Evolutionary conservation across 2,329 filamentous ascomycete genomes (phyloP).

Genomic region (Cladosporium velox): DNA sequence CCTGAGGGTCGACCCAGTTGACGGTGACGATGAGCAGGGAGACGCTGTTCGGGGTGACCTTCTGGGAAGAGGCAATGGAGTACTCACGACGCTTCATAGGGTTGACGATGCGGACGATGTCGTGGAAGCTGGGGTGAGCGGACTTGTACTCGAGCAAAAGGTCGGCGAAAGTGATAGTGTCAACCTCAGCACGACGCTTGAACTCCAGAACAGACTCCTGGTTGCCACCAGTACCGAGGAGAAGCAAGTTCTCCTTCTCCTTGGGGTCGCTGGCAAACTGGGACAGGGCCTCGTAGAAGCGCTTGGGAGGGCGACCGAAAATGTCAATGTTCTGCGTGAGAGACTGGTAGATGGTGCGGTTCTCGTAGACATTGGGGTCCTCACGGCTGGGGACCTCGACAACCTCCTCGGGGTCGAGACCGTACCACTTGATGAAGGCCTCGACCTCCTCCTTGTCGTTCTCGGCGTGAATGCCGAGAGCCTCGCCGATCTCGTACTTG

Average conservation of each 20-base stretch:
- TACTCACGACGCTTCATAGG: conserved; percentile 97
- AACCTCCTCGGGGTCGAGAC: conserved; percentile 76
- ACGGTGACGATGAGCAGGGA: conserved; percentile 97
- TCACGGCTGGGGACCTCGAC: conserved; percentile 92
- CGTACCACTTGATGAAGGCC: conserved; percentile 88
- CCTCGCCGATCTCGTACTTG: conserved; percentile 96
- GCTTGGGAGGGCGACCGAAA: conserved; percentile 93
- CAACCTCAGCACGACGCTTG: conserved; percentile 87
- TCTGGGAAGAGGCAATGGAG: conserved; percentile 97
- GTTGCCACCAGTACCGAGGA: conserved; percentile 63
- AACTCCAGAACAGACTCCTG: conserved; percentile 84
- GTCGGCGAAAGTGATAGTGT: conserved; percentile 89
- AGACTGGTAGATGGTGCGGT: conserved; percentile 89
- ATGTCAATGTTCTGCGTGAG: conserved; percentile 93
- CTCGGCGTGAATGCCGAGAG: conserved; percentile 92
- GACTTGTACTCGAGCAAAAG: conserved; percentile 86
- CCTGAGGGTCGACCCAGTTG: conserved; percentile 86
- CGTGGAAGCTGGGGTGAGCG: conserved; percentile 83
- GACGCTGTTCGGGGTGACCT: conserved; percentile 86
- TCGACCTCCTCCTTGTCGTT: conserved; percentile 79
- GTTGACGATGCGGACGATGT: conserved; percentile 81
- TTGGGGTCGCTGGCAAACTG: conserved; percentile 80
- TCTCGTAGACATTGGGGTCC: conserved; percentile 71
- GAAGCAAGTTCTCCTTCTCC: conserved; percentile 77
- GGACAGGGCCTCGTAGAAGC: conserved; percentile 91